Conservation (phyloP, 2,329 filamentous ascomycete species). For the Alternaria gaisen region DNA sequence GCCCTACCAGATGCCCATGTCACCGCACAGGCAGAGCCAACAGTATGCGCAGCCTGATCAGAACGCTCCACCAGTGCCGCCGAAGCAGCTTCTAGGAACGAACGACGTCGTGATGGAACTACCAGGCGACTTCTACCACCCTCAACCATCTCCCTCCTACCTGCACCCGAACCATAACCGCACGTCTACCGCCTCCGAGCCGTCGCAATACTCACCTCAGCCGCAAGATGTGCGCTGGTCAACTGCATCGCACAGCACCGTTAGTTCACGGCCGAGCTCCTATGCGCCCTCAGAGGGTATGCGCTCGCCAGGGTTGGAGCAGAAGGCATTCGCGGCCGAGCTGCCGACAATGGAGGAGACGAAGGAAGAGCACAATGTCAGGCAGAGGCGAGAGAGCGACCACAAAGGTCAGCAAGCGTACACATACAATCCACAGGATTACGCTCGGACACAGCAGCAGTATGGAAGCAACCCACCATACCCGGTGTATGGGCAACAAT, state of each 20-base stretch:
- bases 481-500: constrained; percentile 8
- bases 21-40: constrained; percentile 25
- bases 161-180: constrained; percentile 38
- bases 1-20: constrained; percentile 41
- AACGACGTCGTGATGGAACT: constrained; percentile 54
- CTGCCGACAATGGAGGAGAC: constrained; percentile 50
- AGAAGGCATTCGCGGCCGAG: constrained; percentile 46
- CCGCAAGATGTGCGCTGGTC: constrained; percentile 46
- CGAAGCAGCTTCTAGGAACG: constrained; percentile 33
- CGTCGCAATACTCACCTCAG: constrained; percentile 37
- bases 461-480: constrained; percentile 20
- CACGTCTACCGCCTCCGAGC: constrained; percentile 32
- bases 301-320: constrained; percentile 46
- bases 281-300: constrained; percentile 48
- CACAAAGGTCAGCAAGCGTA: constrained; percentile 35
- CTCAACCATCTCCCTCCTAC: constrained; percentile 40
- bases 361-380: constrained; percentile 41
- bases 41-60: constrained; percentile 19
- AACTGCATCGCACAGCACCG: constrained; percentile 35
- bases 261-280: constrained; percentile 46
- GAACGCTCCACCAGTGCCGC: constrained; percentile 21
- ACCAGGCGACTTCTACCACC: constrained; percentile 53
- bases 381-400: constrained; percentile 26
- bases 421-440: constrained; percentile 49
- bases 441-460: constrained; percentile 28